Percentiles rank a stretch among this genome's conserved stretches.
Conservation (phyloP, 2,329 filamentous ascomycete species). For the Pseudopithomyces chartarum region DNA sequence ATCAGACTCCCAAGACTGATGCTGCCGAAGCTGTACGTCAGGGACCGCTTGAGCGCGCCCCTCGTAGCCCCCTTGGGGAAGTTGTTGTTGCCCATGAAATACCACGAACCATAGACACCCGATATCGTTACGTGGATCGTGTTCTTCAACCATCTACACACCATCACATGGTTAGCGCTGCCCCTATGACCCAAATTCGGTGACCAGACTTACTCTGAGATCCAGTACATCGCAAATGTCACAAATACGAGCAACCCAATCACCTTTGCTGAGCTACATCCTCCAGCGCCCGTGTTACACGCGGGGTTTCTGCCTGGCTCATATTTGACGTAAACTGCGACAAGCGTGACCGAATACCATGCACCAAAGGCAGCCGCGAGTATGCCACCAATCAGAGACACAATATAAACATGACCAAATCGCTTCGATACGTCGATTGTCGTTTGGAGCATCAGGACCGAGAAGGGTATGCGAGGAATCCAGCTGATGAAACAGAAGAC, state of each 20-base stretch:
- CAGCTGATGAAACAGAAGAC: slow-evolving; percentile 85
- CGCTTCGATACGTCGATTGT: slow-evolving; percentile 82
- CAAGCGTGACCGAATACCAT: slow-evolving; percentile 85
- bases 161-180: slow-evolving; percentile 35
- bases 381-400: slow-evolving; percentile 82
- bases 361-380: slow-evolving; percentile 76
- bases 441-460: slow-evolving; percentile 85
- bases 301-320: slow-evolving; percentile 68
- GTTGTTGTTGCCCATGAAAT: slow-evolving; percentile 71
- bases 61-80: slow-evolving; percentile 80
- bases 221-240: slow-evolving; percentile 93
- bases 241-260: slow-evolving; percentile 85
- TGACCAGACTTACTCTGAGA: slow-evolving; percentile 78
- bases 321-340: slow-evolving; percentile 84
- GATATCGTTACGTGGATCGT: slow-evolving; percentile 87
- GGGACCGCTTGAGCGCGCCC: slow-evolving; percentile 77
- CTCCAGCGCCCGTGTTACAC: slow-evolving; percentile 59
- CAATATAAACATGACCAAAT: slow-evolving; percentile 84
- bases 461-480: slow-evolving; percentile 87
- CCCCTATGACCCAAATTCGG: slow-evolving; percentile 59
- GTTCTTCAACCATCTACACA: slow-evolving; percentile 76
- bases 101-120: slow-evolving; percentile 92
- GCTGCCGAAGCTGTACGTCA: slow-evolving; percentile 92
- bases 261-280: slow-evolving; percentile 76
- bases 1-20: slow-evolving; percentile 85